phyloP scores from a whole-genome alignment of 495 filamentous ascomycete genomes.

The Pyrenula aspistea region DNA sequence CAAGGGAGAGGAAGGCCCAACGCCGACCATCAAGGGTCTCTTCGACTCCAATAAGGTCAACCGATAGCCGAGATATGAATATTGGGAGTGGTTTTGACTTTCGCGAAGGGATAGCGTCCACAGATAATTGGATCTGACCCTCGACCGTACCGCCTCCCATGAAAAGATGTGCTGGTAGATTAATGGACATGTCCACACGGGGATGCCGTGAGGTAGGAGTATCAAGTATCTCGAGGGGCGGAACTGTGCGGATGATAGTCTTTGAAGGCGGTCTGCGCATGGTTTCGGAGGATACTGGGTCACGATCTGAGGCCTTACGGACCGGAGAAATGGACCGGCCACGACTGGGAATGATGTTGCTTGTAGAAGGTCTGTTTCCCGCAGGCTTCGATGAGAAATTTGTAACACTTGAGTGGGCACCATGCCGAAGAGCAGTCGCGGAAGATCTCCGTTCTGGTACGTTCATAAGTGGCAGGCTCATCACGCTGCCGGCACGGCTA shows the following conservation, averaged over 20 bases:
- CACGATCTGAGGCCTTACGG: not conserved
- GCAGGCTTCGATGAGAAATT: slow-evolving; percentile 1
- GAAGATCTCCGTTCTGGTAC: slow-evolving; percentile 13
- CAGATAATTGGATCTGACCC: slow-evolving; percentile 21
- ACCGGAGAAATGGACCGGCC: slow-evolving; percentile 13
- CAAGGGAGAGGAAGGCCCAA: slow-evolving; percentile 36
- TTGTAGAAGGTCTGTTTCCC: not conserved
- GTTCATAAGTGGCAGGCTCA: slow-evolving; percentile 3
- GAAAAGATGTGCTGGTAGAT: slow-evolving; percentile 22
- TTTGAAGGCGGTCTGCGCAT: slow-evolving; percentile 14
- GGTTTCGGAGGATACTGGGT: not conserved
- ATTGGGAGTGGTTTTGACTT: slow-evolving; percentile 9
- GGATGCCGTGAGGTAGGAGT: slow-evolving; percentile 18
- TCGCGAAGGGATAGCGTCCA: slow-evolving; percentile 16
- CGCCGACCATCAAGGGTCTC: slow-evolving; percentile 25
- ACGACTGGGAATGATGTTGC: slow-evolving; percentile 5
- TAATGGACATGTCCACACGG: slow-evolving; percentile 19
- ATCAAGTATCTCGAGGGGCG: slow-evolving; percentile 23
- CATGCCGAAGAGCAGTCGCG: not conserved
- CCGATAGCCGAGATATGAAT: slow-evolving; percentile 27
- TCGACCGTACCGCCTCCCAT: slow-evolving; percentile 28
- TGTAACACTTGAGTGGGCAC: slow-evolving; percentile 1
- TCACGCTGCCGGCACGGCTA: not conserved
- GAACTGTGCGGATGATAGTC: slow-evolving; percentile 24
- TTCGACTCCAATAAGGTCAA: slow-evolving; percentile 40